These are phyloP conservation scores for Ophiostoma australiae DNA, from an alignment of 2,329 filamentous ascomycete species.

Conservation along the genomic window DNA sequence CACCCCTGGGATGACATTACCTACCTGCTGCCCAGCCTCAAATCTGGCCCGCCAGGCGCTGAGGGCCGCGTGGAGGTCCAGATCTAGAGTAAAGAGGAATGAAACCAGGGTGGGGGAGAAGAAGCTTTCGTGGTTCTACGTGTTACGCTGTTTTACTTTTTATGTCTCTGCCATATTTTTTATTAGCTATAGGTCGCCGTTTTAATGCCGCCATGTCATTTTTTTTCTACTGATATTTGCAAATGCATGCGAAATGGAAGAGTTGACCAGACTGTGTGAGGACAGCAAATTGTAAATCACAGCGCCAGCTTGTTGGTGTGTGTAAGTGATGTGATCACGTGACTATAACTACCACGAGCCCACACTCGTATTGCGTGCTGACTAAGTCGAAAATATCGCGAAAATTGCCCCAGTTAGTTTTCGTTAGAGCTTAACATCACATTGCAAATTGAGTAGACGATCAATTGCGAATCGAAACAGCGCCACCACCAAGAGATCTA, in stretches of 20 bases:
- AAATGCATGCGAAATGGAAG: not conserved
- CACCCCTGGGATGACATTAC: conserved; percentile 99
- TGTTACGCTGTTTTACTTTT: not conserved
- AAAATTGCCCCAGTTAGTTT: not conserved
- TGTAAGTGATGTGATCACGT: not conserved
- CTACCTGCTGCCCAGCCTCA: conserved; percentile 80
- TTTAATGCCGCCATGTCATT: conserved; percentile 6
- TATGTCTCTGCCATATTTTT: not conserved
- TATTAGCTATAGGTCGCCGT: conserved; percentile 2
- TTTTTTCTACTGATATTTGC: not conserved
- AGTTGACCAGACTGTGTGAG: not conserved
- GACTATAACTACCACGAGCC: not conserved
- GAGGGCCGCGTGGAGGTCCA: conserved; percentile 89
- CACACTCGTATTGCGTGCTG: not conserved
- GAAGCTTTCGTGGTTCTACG: not conserved
- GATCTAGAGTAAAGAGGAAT: conserved; percentile 47
- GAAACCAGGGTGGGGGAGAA: not conserved
- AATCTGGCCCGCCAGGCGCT: conserved; percentile 63
- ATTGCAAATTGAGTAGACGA: not conserved
- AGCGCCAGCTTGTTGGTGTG: not conserved
- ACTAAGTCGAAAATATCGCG: conserved; percentile 9
- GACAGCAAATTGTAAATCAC: not conserved
- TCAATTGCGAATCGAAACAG: not conserved
- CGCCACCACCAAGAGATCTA: not conserved
- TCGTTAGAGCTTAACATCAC: conserved; percentile 1